Evolutionary conservation across 1,284 basidiomycete species (phyloP).

Genomic region (Rhodofomes roseus): DNA sequence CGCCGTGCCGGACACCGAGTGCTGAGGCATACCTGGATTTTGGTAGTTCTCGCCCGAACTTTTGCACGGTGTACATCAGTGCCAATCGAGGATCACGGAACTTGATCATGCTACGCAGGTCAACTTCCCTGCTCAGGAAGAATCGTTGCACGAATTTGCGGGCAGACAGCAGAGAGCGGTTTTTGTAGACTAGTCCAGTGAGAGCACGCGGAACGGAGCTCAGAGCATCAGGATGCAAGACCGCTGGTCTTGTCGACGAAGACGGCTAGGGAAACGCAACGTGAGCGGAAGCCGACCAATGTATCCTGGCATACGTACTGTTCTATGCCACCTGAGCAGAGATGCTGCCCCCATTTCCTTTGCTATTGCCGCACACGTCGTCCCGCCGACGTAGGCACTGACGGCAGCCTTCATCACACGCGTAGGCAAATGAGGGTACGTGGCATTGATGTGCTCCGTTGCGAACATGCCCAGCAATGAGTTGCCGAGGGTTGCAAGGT

Average conservation of each 20-base stretch:
- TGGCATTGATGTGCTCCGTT: conserved; percentile 78
- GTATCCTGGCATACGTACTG: conserved; percentile 38
- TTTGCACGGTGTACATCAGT: conserved; percentile 71
- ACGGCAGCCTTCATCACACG: conserved; percentile 87
- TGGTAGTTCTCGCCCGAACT: conserved; percentile 72
- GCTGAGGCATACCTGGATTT: conserved; percentile 64
- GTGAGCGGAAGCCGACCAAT: neutral
- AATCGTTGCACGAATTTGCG: conserved; percentile 83
- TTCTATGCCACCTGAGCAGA: conserved; percentile 69
- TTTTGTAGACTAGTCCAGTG: conserved; percentile 73
- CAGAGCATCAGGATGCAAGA: conserved; percentile 69
- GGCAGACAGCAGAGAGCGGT: conserved; percentile 76
- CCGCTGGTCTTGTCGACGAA: conserved; percentile 42
- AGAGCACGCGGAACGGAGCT: conserved; percentile 73
- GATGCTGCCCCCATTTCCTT: conserved; percentile 75
- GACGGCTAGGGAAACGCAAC: conserved; percentile 35
- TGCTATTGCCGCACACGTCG: conserved; percentile 81
- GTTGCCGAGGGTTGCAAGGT: conserved; percentile 82
- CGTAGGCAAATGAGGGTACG: conserved; percentile 91
- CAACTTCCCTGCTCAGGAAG: conserved; percentile 81
- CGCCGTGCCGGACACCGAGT: neutral
- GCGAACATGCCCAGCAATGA: conserved; percentile 90
- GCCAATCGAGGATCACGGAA: conserved; percentile 86
- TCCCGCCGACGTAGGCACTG: conserved; percentile 86
- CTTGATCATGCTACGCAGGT: conserved; percentile 83